These are phyloP conservation scores for Fusarium sp. DNA, from an alignment of 2,329 filamentous ascomycete genomes.

Conservation along the genomic window DNA sequence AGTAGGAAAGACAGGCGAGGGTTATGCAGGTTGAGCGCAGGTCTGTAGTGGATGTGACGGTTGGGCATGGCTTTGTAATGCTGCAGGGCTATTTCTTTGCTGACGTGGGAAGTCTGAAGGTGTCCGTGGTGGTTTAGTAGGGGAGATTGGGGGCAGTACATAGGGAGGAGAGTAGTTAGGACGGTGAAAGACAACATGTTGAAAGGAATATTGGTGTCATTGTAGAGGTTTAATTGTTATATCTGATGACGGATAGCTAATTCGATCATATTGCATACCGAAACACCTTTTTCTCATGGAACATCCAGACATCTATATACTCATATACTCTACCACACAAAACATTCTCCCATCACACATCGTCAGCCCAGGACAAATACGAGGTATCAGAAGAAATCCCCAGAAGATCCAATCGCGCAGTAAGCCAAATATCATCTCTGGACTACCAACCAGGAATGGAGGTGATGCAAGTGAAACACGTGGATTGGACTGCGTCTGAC, in stretches of 20 bases:
- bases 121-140: constrained; percentile 11
- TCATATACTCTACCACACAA: too few relatives aligned
- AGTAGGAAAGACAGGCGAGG: constrained; percentile 48
- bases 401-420: constrained; percentile 1
- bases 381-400: neutral
- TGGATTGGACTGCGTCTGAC: constrained; percentile 20
- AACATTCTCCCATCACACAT: neutral
- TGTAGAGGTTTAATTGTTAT: neutral
- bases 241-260: too few relatives aligned
- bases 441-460: constrained; percentile 6
- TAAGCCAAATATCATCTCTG: neutral
- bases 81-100: constrained; percentile 14
- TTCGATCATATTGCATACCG: neutral
- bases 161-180: constrained; percentile 10
- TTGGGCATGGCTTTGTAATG: constrained; percentile 48
- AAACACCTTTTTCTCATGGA: too few relatives aligned
- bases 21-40: constrained; percentile 52
- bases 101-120: constrained; percentile 7
- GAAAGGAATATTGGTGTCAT: too few relatives aligned
- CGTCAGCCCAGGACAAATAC: constrained; percentile 18
- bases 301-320: constrained; percentile 10
- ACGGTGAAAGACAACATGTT: constrained; percentile 27
- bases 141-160: constrained; percentile 7
- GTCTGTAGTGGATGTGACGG: constrained; percentile 50
- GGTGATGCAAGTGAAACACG: constrained; percentile 14